These are phyloP conservation scores for Gryganskiella cystojenkinii DNA, from an alignment of 192 early-diverging fungal genomes.

Conservation along the genomic window DNA sequence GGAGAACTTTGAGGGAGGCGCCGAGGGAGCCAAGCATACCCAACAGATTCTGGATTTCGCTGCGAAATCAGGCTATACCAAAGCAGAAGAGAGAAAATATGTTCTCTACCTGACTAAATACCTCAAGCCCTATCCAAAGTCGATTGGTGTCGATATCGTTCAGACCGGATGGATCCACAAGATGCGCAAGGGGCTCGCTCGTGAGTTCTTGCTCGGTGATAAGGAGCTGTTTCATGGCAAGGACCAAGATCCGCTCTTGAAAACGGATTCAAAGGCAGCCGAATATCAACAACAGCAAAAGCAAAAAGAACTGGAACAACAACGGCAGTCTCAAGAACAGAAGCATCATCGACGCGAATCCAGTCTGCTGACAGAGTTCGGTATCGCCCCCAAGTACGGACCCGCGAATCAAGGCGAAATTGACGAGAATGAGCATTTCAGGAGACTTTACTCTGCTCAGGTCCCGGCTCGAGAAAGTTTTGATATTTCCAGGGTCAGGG, in stretches of 20 bases:
- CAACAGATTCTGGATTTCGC: constrained; percentile 61
- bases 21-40: constrained; percentile 63
- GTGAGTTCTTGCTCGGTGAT: constrained; percentile 58
- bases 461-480: not conserved
- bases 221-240: constrained; percentile 29
- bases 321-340: too few relatives aligned
- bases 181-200: constrained; percentile 61
- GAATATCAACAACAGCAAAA: too few relatives aligned
- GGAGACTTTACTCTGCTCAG: constrained; percentile 10
- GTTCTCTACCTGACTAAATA: constrained; percentile 65
- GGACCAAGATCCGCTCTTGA: constrained; percentile 22
- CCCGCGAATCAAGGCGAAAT: constrained; percentile 14
- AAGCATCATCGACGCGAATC: constrained; percentile 16
- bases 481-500: not conserved
- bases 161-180: constrained; percentile 54
- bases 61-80: constrained; percentile 33
- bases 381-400: not conserved
- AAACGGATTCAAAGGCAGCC: not conserved
- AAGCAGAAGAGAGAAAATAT: constrained; percentile 45
- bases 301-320: too few relatives aligned
- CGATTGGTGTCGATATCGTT: constrained; percentile 52
- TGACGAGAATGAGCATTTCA: constrained; percentile 32
- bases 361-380: constrained; percentile 8
- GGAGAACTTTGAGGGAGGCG: constrained; percentile 70
- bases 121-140: constrained; percentile 61